phyloP scores from a whole-genome alignment of 176 grass and related monocot species.

The Musa beccarii region DNA sequence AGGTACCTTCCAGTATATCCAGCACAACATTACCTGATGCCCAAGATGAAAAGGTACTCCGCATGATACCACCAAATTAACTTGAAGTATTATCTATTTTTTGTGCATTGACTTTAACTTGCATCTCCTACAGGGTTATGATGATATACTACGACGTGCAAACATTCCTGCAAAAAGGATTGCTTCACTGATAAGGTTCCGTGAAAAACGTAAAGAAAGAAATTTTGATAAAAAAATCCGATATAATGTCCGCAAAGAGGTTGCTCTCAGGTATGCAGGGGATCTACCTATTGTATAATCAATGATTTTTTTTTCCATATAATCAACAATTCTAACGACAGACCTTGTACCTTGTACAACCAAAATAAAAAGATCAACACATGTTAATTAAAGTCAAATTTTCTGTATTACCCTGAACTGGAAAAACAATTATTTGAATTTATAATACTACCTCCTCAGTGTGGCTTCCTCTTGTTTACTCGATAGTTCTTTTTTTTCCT shows the following conservation, averaged over 20 bases:
- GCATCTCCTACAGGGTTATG: conserved; percentile 49
- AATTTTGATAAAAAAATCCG: conserved; percentile 98
- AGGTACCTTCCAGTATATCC: conserved; percentile 44
- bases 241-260: conserved; percentile 86
- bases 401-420: too few relatives aligned
- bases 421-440: background rate
- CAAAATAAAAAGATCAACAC: too few relatives aligned
- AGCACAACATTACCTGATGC: conserved; percentile 32
- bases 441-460: background rate
- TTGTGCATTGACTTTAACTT: conserved; percentile 3
- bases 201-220: conserved; percentile 91
- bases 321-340: too few relatives aligned
- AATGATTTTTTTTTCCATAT: too few relatives aligned
- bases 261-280: conserved; percentile 60
- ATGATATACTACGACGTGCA: conserved; percentile 75
- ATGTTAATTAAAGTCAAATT: too few relatives aligned
- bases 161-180: conserved; percentile 82
- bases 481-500: too few relatives aligned
- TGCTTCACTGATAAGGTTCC: conserved; percentile 81
- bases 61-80: background rate
- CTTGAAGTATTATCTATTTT: background rate
- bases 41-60: conserved; percentile 44
- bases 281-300: background rate
- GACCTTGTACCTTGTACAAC: too few relatives aligned
- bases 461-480: background rate